Conservation (phyloP, 352 stramenopile species). For the Phytophthora foliorum region DNA sequence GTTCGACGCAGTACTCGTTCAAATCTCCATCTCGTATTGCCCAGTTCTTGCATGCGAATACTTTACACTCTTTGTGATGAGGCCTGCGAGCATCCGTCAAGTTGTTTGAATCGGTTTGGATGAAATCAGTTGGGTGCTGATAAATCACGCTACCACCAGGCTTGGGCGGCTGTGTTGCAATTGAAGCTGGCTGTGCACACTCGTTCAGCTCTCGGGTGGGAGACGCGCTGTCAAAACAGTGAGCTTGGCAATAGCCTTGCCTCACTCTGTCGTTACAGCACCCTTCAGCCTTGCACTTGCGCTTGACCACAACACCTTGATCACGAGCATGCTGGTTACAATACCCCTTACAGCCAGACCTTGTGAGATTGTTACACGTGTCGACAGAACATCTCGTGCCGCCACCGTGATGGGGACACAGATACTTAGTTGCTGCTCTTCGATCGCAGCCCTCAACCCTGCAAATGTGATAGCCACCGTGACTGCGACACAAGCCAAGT, state of each 20-base stretch:
- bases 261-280: not conserved
- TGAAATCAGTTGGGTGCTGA: not conserved
- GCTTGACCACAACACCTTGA: not conserved
- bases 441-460: conserved; percentile 14
- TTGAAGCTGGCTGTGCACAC: not conserved
- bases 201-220: not conserved
- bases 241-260: not conserved
- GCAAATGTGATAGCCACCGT: conserved; percentile 18
- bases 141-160: not conserved
- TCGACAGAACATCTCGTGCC: conserved; percentile 1
- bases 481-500: conserved; percentile 15
- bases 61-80: conserved; percentile 3
- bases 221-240: not conserved
- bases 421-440: not conserved
- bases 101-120: not conserved
- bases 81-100: not conserved
- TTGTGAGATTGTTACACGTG: conserved; percentile 4
- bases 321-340: conserved; percentile 15
- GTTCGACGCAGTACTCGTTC: not conserved
- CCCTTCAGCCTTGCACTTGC: not conserved
- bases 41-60: conserved; percentile 9
- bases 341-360: not conserved
- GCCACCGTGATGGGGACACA: conserved; percentile 13
- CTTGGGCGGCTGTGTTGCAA: not conserved
- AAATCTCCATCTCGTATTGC: conserved; percentile 1